These are phyloP conservation scores for Xylariaceae sp. DNA, from an alignment of 2,329 filamentous ascomycete genomes.

Conservation along the genomic window DNA sequence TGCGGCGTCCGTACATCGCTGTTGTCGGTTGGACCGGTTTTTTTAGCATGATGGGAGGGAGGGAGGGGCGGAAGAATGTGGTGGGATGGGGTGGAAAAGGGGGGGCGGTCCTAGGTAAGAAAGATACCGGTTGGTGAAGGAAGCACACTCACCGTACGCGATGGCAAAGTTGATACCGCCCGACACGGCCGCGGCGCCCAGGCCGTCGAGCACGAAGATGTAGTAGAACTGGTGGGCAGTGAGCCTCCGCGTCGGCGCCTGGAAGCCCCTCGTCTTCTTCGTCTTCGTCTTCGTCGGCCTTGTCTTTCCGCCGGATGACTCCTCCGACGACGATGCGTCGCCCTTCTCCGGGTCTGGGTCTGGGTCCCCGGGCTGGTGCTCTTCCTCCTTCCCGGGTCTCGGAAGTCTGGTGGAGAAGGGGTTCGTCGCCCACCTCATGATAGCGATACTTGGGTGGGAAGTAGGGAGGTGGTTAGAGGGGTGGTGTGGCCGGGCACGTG, in stretches of 20 bases:
- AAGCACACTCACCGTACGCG: conserved; percentile 35
- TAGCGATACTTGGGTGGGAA: too few relatives aligned
- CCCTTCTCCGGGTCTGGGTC: too few relatives aligned
- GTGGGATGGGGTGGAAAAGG: not conserved
- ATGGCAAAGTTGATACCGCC: conserved; percentile 45
- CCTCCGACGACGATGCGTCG: too few relatives aligned
- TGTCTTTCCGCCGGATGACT: conserved; percentile 2
- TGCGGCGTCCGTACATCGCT: conserved; percentile 40
- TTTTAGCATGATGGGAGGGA: too few relatives aligned
- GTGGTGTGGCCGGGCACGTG: too few relatives aligned
- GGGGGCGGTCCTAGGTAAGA: not conserved
- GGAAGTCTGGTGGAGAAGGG: too few relatives aligned
- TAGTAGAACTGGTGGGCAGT: conserved; percentile 41
- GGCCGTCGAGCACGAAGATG: conserved; percentile 38
- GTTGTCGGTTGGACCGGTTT: too few relatives aligned
- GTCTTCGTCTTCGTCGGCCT: conserved; percentile 3
- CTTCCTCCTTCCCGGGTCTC: too few relatives aligned
- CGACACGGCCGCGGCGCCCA: conserved; percentile 39
- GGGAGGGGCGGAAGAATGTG: too few relatives aligned
- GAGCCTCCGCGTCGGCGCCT: conserved; percentile 29
- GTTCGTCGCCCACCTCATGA: too few relatives aligned
- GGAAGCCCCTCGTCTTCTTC: conserved; percentile 8
- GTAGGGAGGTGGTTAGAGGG: too few relatives aligned
- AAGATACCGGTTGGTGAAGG: not conserved
- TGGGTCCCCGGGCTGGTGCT: too few relatives aligned